Evolutionary conservation across 768 basidiomycete species (phyloP), one percentile per base, ranked within the genome.

Genomic region (Podaxis sp.): DNA sequence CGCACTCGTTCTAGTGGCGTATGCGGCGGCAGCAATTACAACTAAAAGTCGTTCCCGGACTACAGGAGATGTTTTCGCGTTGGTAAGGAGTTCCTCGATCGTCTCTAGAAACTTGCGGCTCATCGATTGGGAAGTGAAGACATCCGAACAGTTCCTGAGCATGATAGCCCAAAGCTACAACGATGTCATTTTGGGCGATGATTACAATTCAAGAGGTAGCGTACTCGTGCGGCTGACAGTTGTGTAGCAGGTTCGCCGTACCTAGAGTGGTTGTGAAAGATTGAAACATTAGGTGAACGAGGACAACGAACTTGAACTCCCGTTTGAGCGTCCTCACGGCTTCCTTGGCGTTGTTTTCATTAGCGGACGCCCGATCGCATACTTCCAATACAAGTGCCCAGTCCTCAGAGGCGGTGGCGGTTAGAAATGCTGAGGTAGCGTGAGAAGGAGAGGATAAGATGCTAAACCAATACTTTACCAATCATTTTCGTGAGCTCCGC

Each of bases 161-260:
- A 95, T 90, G 65, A 95, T 88, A 2, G 93, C 88, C 94, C 93
- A 95, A 5, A 97, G 69, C 90, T 92, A 63, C 57, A n/a, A 10
- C 21, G 51, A 16, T 47, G 32, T 58, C 56, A 50, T 56, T 42
- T 62, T 18, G 57, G 47, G 40, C 42, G 47, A 57, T 50, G 25
- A 48, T 13, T 13, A 35, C 37, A 48, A 25, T 32, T n/a, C 28
- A 27, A 46, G 53, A 40, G 3, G 42, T 5, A 37, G 77, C 85
- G 32, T 67, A 89, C 89, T 63, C 90, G 76, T 18, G 90, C 90
- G 21, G 90, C 90, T 25, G 89, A 86, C 5, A 93, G 74, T 70
- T 91, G 90, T 3, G 86, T 85, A 37, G 86, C 70, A 1, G 90
- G 88, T 69, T 90, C 88, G 4, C 88, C 91, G 67, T 87, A 88